These are phyloP conservation scores for Saccharomycopsis sp. DNA, from an alignment of 805 yeast genomes.

Conservation along the genomic window DNA sequence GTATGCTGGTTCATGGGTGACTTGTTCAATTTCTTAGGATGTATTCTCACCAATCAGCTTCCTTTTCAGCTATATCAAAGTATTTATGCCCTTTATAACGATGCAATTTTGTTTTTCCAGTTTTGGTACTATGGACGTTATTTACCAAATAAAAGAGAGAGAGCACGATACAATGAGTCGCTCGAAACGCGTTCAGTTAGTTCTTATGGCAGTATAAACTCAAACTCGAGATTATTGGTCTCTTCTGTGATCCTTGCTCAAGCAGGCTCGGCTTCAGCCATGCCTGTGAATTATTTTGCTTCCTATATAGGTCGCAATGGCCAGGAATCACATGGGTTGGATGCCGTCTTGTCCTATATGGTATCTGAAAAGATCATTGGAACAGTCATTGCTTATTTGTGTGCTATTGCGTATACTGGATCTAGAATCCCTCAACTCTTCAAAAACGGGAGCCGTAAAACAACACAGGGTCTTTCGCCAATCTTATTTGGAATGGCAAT, in stretches of 20 bases:
- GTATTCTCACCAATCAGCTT: conserved; percentile 67
- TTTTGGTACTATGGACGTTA: conserved; percentile 55
- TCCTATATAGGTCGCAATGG: neutral
- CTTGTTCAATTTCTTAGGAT: conserved; percentile 49
- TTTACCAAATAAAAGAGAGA: conserved; percentile 25
- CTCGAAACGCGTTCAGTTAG: neutral
- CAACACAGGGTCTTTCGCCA: conserved; percentile 84
- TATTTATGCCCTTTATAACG: conserved; percentile 66
- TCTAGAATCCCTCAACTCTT: conserved; percentile 81
- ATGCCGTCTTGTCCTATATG: neutral
- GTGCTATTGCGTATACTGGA: conserved; percentile 66
- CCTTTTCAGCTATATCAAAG: conserved; percentile 77
- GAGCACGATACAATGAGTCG: neutral
- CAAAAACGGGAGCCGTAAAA: conserved; percentile 69
- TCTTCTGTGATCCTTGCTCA: conserved; percentile 23
- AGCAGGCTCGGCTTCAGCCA: conserved; percentile 23
- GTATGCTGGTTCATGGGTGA: conserved; percentile 32
- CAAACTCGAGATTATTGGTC: conserved; percentile 3
- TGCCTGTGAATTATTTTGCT: conserved; percentile 7
- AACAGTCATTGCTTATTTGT: conserved; percentile 61
- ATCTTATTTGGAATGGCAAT: conserved; percentile 73
- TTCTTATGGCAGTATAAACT: neutral
- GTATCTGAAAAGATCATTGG: conserved; percentile 33
- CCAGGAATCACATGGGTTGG: neutral
- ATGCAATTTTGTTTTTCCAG: conserved; percentile 60